Evolutionary conservation across 2,329 filamentous ascomycete species (phyloP).

Genomic region (Pseudogymnoascus sp.): DNA sequence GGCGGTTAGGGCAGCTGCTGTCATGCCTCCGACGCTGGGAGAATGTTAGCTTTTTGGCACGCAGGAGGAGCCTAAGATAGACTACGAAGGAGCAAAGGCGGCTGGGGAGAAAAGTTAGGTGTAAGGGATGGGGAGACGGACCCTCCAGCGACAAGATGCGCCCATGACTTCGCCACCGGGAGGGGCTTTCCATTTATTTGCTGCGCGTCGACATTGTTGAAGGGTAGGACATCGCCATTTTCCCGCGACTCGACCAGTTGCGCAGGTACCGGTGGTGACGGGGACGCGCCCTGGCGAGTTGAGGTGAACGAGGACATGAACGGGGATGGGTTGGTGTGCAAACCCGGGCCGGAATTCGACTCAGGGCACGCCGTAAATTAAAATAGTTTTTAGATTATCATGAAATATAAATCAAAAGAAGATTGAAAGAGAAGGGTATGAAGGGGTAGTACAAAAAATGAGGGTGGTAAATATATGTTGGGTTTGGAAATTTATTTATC

Average conservation of each 20-base stretch:
- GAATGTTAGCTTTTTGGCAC: conserved; percentile 5
- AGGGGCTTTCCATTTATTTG: conserved; percentile 29
- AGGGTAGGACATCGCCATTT: conserved; percentile 46
- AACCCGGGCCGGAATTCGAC: conserved; percentile 1
- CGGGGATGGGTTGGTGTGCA: not conserved
- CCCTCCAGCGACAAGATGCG: conserved; percentile 87
- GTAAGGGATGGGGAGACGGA: conserved; percentile 36
- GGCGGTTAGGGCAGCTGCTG: conserved; percentile 82
- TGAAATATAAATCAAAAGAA: conserved; percentile 6
- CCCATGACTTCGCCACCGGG: conserved; percentile 70
- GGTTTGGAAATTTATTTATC: not conserved
- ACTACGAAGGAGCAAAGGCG: not conserved
- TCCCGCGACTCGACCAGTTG: conserved; percentile 51
- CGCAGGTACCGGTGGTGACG: conserved; percentile 7
- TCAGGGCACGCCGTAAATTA: not conserved
- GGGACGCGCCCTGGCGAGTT: not conserved
- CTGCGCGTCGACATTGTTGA: conserved; percentile 31
- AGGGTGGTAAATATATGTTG: conserved; percentile 6
- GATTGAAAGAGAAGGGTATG: not conserved
- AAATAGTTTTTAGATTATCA: not conserved
- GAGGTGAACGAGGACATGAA: conserved; percentile 1
- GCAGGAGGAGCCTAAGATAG: not conserved
- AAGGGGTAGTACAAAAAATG: not conserved
- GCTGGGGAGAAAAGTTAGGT: not conserved
- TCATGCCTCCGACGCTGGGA: conserved; percentile 75